phyloP scores from a whole-genome alignment of 2,329 filamentous ascomycete species.

The Fusarium anthophilum region DNA sequence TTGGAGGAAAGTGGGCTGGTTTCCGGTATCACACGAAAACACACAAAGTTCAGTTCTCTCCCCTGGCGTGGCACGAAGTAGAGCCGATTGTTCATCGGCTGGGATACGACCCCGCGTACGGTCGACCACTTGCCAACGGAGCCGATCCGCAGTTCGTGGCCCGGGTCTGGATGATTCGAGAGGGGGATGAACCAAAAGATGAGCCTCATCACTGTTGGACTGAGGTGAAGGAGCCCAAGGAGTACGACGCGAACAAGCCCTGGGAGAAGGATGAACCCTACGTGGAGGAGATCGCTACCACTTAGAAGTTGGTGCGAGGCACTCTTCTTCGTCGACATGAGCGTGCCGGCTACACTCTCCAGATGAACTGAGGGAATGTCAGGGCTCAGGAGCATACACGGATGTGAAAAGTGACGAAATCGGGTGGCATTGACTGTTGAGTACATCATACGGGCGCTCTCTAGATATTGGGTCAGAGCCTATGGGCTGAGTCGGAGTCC shows the following conservation, averaged over 20 bases:
- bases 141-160: background rate
- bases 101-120: background rate
- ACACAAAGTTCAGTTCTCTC: background rate
- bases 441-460: background rate
- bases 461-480: background rate
- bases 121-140: background rate
- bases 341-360: background rate
- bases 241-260: background rate
- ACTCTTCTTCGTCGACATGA: background rate
- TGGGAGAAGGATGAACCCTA: background rate
- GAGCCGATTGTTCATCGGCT: background rate
- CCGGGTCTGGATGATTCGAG: background rate
- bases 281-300: background rate
- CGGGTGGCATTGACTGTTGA: fast-evolving
- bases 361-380: background rate
- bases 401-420: background rate
- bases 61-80: background rate
- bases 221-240: background rate
- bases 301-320: background rate
- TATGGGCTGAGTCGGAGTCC: fast-evolving
- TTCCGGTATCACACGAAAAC: background rate
- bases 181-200: background rate
- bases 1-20: background rate
- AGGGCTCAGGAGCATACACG: fast-evolving
- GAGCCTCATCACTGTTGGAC: background rate